These are phyloP conservation scores for Ustilaginoidea virens DNA, from an alignment of 2,329 filamentous ascomycete genomes.

Conservation along the genomic window DNA sequence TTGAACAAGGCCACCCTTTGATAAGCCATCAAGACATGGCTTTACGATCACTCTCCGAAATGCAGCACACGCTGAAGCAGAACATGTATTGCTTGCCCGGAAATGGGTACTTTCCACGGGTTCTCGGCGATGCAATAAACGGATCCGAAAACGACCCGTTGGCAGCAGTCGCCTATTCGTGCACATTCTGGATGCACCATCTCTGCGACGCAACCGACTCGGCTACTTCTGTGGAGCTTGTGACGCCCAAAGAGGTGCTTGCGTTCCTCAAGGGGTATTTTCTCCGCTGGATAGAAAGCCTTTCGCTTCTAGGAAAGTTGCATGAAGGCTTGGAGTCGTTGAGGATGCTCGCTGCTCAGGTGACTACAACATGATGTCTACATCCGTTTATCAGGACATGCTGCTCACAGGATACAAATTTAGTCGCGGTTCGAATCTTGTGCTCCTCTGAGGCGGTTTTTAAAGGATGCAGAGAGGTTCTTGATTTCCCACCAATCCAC, in stretches of 20 bases:
- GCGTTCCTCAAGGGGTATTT: conserved; percentile 7
- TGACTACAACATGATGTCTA: background rate
- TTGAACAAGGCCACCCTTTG: conserved; percentile 12
- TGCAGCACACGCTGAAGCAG: conserved; percentile 15
- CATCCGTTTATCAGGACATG: too few relatives aligned
- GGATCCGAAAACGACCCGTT: conserved; percentile 7
- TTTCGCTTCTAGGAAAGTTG: conserved; percentile 6
- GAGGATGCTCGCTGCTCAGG: conserved; percentile 3
- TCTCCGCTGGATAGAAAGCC: conserved; percentile 8
- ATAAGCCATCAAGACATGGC: conserved; percentile 17
- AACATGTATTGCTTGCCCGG: conserved; percentile 19
- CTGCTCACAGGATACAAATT: conserved; percentile 1
- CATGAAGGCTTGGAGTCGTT: conserved; percentile 4
- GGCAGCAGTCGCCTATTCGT: conserved; percentile 11
- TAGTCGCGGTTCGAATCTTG: conserved; percentile 1
- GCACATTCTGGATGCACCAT: conserved; percentile 19
- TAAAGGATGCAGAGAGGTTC: conserved; percentile 12
- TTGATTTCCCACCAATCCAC: conserved; percentile 10
- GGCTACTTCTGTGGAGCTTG: background rate
- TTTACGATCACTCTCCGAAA: conserved; percentile 16
- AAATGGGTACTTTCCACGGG: conserved; percentile 10
- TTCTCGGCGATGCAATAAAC: conserved; percentile 5
- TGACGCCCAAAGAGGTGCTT: conserved; percentile 10
- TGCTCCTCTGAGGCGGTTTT: conserved; percentile 11
- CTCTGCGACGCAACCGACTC: conserved; percentile 7